A percentile compares a stretch with the other conserved stretches of the same genome.
These are phyloP conservation scores for Lolium perenne DNA, from an alignment of 176 grass and related monocot species.

Conservation along the genomic window DNA sequence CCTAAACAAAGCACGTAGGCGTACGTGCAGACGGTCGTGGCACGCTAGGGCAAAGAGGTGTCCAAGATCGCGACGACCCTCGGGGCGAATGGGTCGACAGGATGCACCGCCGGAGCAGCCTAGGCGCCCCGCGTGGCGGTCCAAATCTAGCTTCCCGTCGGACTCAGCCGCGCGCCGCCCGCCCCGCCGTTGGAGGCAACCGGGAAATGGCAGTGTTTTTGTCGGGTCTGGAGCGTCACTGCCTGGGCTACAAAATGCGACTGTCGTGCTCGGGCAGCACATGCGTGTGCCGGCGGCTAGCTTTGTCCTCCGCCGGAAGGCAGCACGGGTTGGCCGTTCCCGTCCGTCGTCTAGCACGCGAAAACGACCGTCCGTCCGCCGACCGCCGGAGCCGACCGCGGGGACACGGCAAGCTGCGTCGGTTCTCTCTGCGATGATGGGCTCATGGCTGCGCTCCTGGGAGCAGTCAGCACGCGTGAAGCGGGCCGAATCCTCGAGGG, in stretches of 20 bases:
- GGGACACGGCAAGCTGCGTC: not conserved
- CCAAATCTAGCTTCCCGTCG: slow-evolving; percentile 10
- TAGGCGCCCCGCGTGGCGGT: slow-evolving; percentile 26
- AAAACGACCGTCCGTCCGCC: not conserved
- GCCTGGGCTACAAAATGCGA: not conserved
- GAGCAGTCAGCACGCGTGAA: too few species aligned
- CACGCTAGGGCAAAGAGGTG: not conserved
- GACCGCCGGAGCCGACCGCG: not conserved
- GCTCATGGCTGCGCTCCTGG: too few species aligned
- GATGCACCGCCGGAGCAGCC: slow-evolving; percentile 35
- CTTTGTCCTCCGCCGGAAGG: not conserved
- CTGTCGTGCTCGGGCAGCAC: not conserved
- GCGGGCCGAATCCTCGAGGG: too few species aligned
- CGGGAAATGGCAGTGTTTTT: not conserved
- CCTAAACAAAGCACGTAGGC: not conserved
- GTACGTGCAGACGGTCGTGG: not conserved
- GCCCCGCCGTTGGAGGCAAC: slow-evolving; percentile 10
- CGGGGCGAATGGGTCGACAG: not conserved
- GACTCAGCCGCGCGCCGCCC: slow-evolving; percentile 12
- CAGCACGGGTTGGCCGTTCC: slow-evolving; percentile 1
- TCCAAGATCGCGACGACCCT: not conserved
- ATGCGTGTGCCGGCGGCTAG: not conserved
- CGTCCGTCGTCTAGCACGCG: not conserved
- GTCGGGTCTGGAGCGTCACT: not conserved
- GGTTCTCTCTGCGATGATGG: too few species aligned